A percentile compares a stretch with the other conserved stretches of the same genome.
Conservation (phyloP, 2,329 filamentous ascomycete species). For the Pseudogymnoascus sp. region DNA sequence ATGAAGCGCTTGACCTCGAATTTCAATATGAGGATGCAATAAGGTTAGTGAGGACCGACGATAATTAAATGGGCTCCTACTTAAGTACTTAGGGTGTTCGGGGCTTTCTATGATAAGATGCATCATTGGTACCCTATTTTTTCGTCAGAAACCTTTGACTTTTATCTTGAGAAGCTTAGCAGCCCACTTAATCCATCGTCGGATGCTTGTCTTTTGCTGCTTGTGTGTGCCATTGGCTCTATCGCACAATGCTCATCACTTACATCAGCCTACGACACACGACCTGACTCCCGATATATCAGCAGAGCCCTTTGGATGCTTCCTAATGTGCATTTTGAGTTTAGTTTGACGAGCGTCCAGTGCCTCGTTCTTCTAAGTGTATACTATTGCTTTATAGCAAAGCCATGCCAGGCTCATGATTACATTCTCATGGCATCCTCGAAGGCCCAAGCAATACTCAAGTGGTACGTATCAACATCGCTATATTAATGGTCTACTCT, state of each 20-base stretch:
- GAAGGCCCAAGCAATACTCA: constrained; percentile 28
- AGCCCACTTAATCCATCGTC: constrained; percentile 20
- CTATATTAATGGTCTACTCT: neutral
- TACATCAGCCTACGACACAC: neutral
- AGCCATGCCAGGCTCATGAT: constrained; percentile 30
- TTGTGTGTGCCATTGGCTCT: constrained; percentile 27
- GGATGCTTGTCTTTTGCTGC: constrained; percentile 25
- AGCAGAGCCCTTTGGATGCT: constrained; percentile 21
- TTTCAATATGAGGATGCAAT: constrained; percentile 21
- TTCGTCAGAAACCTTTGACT: constrained; percentile 20
- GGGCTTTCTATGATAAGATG: constrained; percentile 24
- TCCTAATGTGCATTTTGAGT: constrained; percentile 24
- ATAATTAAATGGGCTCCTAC: neutral
- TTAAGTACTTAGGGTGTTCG: constrained; percentile 19
- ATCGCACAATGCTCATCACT: constrained; percentile 18
- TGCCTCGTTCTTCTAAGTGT: constrained; percentile 26
- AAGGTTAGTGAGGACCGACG: neutral
- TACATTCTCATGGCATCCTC: constrained; percentile 28
- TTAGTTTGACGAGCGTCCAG: constrained; percentile 25
- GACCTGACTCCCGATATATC: constrained; percentile 16
- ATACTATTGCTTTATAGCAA: constrained; percentile 27
- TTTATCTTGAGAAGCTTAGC: constrained; percentile 22
- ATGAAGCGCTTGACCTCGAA: constrained; percentile 14
- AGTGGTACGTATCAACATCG: constrained; percentile 14
- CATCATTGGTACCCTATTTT: constrained; percentile 29